Evolutionary conservation across 1,139 yeast species (phyloP), one percentile per base, ranked within the genome.

Genomic region (Diutina scorzettiae): DNA sequence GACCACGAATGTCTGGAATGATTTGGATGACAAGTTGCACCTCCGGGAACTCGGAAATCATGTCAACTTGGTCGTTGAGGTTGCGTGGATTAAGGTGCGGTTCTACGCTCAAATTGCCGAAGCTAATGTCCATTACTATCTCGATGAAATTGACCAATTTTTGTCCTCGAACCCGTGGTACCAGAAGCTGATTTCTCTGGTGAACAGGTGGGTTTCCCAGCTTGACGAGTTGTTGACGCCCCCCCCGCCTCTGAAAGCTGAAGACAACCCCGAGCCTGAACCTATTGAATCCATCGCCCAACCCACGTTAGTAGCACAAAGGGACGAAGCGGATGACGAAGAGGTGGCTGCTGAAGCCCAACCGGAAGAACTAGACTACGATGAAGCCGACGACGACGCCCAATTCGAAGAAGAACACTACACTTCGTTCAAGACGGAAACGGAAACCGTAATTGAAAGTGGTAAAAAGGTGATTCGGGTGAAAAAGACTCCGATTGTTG

Each of bases 261-360:
- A 34, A 34, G 39, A 21, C 25, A 32, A 19, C 25, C 37, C 37
- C 25, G 37, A 19, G 20, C 17, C 37, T n/a, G 25, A 32, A 20
- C 37, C 37, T 7, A 20, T 32, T 9, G 37, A 32, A 4, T 5
- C 8, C 3, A 25, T 32, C n/a, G 25, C 37, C 12, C 37, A 24
- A n/a, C 17, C 14, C 12, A 25, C 11, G 18, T 24, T 32, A 6
- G 37, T 19, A 12, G 25, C 19, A 5, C 21, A 32, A 12, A 19
- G 24, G 24, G 37, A 32, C 17, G 37, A 32, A 17, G 23, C n/a
- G 12, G 27, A n/a, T 23, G 39, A 34, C 9, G 19, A 5, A n/a
- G 24, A 16, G 12, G 25, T n/a, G 14, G 39, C 27, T 34, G 27
- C 27, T 21, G 28, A 34, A 9, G 25, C 16, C 14, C 20, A 5